Percentiles rank a stretch among this genome's conserved stretches.
These are phyloP conservation scores for Capsicum pubescens DNA, from an alignment of 257 asterid species.

Conservation along the genomic window DNA sequence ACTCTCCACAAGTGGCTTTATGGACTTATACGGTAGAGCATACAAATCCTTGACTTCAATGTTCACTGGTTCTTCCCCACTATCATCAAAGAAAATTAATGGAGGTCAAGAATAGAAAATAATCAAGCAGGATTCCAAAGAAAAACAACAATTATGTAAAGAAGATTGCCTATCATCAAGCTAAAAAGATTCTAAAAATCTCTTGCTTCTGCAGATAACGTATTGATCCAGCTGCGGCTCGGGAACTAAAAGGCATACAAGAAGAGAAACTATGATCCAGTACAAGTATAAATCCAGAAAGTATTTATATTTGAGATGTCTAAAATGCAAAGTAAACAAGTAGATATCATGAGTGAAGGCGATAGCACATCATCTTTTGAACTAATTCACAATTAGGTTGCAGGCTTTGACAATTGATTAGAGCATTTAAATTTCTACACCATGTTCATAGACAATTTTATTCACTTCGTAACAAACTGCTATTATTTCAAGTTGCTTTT, in stretches of 20 bases:
- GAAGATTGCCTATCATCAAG: slow-evolving; percentile 74
- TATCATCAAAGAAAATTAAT: neutral
- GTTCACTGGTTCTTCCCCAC: slow-evolving; percentile 32
- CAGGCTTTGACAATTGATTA: neutral
- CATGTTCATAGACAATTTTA: neutral
- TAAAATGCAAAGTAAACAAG: neutral
- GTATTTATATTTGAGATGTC: too few species aligned
- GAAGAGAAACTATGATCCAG: neutral
- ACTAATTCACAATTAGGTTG: neutral
- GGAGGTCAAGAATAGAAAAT: slow-evolving; percentile 32
- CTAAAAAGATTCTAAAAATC: slow-evolving; percentile 70
- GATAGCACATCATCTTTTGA: neutral
- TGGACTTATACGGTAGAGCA: too few species aligned
- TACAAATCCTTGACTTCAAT: too few species aligned
- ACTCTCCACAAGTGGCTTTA: too few species aligned
- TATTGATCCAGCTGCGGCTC: slow-evolving; percentile 32
- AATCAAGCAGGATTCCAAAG: neutral
- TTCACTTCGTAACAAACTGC: neutral
- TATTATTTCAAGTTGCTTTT: neutral
- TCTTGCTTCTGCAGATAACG: slow-evolving; percentile 85
- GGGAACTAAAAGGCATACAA: slow-evolving; percentile 49
- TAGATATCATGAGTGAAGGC: neutral
- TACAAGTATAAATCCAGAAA: neutral
- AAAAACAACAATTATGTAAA: neutral
- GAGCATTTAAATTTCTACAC: neutral